These are phyloP conservation scores for Komagataea norvegica DNA, from an alignment of 1,139 yeast species.

Conservation along the genomic window DNA sequence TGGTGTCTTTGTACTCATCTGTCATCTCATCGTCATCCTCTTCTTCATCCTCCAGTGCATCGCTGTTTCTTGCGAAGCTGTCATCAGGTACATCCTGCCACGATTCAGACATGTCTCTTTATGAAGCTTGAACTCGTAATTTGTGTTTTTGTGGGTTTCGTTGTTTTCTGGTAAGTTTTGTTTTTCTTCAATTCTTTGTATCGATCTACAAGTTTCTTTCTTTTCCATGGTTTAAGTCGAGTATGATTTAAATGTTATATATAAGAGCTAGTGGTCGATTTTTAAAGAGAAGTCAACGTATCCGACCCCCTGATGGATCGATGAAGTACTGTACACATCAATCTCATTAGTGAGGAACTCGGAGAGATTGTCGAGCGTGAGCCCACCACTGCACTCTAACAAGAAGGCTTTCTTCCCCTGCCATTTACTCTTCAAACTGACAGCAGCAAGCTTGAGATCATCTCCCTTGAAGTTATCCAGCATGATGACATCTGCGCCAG, in stretches of 20 bases:
- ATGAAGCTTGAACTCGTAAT: neutral
- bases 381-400: conserved; percentile 90
- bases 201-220: too few species aligned
- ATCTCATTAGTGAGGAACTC: conserved; percentile 70
- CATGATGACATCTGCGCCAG: conserved; percentile 97
- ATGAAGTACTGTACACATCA: conserved; percentile 86
- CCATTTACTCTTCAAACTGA: conserved; percentile 55
- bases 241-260: too few species aligned
- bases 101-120: conserved; percentile 21
- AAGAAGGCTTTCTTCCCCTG: conserved; percentile 50
- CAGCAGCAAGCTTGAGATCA: conserved; percentile 63
- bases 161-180: neutral
- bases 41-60: conserved; percentile 7
- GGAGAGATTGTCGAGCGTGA: conserved; percentile 63
- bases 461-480: conserved; percentile 79
- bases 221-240: too few species aligned
- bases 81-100: conserved; percentile 26
- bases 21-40: conserved; percentile 15
- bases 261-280: conserved; percentile 48
- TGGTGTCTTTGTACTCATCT: conserved; percentile 19
- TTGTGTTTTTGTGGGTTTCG: neutral
- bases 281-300: conserved; percentile 82
- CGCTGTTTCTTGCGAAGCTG: conserved; percentile 8
- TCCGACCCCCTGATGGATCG: conserved; percentile 88
- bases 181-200: neutral